Evolutionary conservation across 2,329 filamentous ascomycete genomes (phyloP).

Genomic region (Lachnellula arida): DNA sequence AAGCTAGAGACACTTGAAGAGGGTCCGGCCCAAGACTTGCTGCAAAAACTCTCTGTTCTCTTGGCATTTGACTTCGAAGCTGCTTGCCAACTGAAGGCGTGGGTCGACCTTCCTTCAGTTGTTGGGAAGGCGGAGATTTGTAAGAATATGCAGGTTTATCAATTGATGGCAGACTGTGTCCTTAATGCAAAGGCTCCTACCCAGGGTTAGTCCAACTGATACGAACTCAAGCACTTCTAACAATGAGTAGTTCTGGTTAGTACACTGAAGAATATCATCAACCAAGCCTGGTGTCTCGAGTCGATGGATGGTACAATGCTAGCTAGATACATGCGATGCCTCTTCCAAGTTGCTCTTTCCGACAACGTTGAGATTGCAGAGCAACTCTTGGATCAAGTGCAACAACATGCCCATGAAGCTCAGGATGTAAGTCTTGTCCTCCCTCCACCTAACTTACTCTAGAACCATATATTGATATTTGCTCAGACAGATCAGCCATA

Average conservation of each 20-base stretch:
- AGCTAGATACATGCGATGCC: constrained; percentile 72
- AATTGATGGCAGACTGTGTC: constrained; percentile 62
- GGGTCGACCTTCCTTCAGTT: constrained; percentile 59
- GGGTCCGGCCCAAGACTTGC: constrained; percentile 47
- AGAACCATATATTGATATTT: constrained; percentile 18
- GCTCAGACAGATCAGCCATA: constrained; percentile 45
- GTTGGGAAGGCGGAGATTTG: constrained; percentile 48
- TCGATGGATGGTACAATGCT: constrained; percentile 54
- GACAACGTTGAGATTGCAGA: constrained; percentile 48
- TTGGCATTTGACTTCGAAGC: constrained; percentile 78
- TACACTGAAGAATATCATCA: constrained; percentile 63
- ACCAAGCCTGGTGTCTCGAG: constrained; percentile 57
- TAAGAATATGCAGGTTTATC: constrained; percentile 44
- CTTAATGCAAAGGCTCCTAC: constrained; percentile 49
- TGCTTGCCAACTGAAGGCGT: constrained; percentile 59
- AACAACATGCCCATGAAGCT: constrained; percentile 47
- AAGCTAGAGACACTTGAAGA: constrained; percentile 39
- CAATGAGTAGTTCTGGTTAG: constrained; percentile 33
- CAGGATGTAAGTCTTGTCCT: constrained; percentile 37
- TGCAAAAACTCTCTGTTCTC: constrained; percentile 59
- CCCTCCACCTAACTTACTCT: neutral
- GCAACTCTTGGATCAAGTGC: constrained; percentile 60
- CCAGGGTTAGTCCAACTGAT: constrained; percentile 38
- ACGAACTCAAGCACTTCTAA: constrained; percentile 39
- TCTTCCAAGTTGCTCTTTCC: constrained; percentile 64